These are phyloP conservation scores for Coemansia sp. DNA, from an alignment of 192 early-diverging fungal genomes.

Conservation along the genomic window DNA sequence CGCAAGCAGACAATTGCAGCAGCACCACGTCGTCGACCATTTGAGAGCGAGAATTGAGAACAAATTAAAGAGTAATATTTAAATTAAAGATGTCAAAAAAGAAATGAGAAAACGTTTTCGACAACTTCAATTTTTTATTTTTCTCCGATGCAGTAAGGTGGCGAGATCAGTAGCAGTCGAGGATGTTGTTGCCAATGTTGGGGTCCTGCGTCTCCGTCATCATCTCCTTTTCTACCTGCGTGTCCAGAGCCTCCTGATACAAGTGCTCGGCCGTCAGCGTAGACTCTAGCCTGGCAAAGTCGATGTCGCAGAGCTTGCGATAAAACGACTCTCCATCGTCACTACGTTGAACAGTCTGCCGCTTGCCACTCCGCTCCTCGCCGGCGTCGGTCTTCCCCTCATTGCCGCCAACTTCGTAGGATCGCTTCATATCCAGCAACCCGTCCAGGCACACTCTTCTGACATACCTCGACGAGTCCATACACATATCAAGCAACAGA, in stretches of 20 bases:
- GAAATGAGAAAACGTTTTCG: neutral
- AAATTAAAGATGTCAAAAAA: neutral
- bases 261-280: conserved; percentile 40
- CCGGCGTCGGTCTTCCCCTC: neutral
- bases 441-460: conserved; percentile 30
- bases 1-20: conserved; percentile 19
- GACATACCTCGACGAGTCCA: conserved; percentile 52
- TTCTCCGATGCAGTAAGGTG: neutral
- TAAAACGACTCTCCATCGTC: conserved; percentile 3
- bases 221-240: conserved; percentile 37
- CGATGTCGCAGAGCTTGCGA: conserved; percentile 19
- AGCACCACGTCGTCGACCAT: neutral
- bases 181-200: conserved; percentile 51
- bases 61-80: neutral
- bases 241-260: conserved; percentile 52
- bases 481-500: conserved; percentile 42
- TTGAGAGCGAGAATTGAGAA: neutral
- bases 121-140: neutral
- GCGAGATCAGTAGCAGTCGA: conserved; percentile 37
- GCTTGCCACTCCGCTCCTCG: neutral
- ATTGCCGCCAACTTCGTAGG: neutral
- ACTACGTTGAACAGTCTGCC: neutral
- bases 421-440: conserved; percentile 14
- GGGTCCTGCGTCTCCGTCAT: conserved; percentile 38
- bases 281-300: conserved; percentile 30